Evolutionary conservation across 495 filamentous ascomycete genomes (phyloP).

Genomic region (Barbatosphaeria neglecta): DNA sequence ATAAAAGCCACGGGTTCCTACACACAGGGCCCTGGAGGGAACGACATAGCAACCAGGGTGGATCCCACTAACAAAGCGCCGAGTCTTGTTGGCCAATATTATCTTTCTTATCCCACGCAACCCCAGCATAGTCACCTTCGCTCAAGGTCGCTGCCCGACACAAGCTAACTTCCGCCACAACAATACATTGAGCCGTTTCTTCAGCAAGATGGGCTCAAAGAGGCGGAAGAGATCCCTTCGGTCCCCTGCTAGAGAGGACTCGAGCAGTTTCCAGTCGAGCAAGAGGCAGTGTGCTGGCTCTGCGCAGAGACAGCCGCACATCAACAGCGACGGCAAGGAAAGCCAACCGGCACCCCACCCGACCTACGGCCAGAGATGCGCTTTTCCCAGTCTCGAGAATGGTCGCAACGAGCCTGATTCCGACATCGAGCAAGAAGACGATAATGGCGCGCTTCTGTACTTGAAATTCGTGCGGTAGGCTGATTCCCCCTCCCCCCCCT

Average conservation of each 20-base stretch:
- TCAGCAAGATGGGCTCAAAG: not conserved
- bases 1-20: too few relatives aligned
- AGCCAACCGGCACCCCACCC: conserved; percentile 38
- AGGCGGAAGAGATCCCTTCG: not conserved
- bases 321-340: conserved; percentile 8
- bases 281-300: conserved; percentile 18
- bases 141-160: too few relatives aligned
- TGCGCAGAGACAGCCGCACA: too few relatives aligned
- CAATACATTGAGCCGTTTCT: too few relatives aligned
- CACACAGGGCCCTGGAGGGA: too few relatives aligned
- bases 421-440: conserved; percentile 42
- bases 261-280: conserved; percentile 9
- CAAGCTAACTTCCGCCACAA: too few relatives aligned
- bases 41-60: too few relatives aligned
- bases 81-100: too few relatives aligned
- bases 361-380: conserved; percentile 63
- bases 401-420: conserved; percentile 16
- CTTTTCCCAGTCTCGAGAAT: conserved; percentile 63
- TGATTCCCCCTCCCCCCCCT: conserved; percentile 3
- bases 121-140: too few relatives aligned
- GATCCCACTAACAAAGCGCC: too few relatives aligned
- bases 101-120: too few relatives aligned
- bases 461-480: conserved; percentile 71
- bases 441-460: conserved; percentile 58
- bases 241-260: conserved; percentile 6